A percentile compares a stretch with the other conserved stretches of the same genome.
These are phyloP conservation scores for Diaporthe citri DNA, from an alignment of 2,329 filamentous ascomycete genomes.

Conservation along the genomic window DNA sequence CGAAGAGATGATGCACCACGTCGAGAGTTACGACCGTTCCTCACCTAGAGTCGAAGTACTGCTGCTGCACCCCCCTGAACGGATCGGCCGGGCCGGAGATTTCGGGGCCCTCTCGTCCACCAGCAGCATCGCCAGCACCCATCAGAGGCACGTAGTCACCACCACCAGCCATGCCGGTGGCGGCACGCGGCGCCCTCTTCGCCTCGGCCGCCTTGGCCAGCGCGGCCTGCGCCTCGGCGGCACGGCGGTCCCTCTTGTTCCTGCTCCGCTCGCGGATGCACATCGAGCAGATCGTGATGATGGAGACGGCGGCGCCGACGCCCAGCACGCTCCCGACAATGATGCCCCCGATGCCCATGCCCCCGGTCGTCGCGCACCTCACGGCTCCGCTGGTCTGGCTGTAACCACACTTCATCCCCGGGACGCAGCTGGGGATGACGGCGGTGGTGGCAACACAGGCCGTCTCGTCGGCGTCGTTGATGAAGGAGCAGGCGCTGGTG, in stretches of 20 bases:
- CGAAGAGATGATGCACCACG: background rate
- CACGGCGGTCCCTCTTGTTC: slow-evolving; percentile 58
- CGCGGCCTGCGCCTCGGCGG: slow-evolving; percentile 61
- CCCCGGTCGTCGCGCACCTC: slow-evolving; percentile 58
- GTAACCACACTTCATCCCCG: slow-evolving; percentile 59
- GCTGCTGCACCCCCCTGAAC: slow-evolving; percentile 6
- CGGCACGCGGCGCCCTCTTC: slow-evolving; percentile 12
- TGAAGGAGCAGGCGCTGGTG: slow-evolving; percentile 56
- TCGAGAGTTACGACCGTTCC: background rate
- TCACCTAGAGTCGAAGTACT: slow-evolving; percentile 19
- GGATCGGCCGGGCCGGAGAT: background rate
- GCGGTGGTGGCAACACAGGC: slow-evolving; percentile 55
- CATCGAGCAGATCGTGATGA: slow-evolving; percentile 60
- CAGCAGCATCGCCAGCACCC: background rate
- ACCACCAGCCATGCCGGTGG: background rate
- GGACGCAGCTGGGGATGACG: slow-evolving; percentile 55
- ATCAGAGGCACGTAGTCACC: slow-evolving; percentile 13
- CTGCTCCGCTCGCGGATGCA: slow-evolving; percentile 64
- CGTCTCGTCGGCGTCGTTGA: slow-evolving; percentile 47
- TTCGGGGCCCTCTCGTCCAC: background rate
- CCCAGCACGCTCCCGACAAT: slow-evolving; percentile 63
- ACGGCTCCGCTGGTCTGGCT: slow-evolving; percentile 53
- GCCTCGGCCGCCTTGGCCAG: background rate
- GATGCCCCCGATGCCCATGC: slow-evolving; percentile 58
- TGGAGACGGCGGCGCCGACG: slow-evolving; percentile 52